Evolutionary conservation across 257 asterid species (phyloP), one percentile per base, ranked within the genome.

Genomic region (Voacanga thouarsii): DNA sequence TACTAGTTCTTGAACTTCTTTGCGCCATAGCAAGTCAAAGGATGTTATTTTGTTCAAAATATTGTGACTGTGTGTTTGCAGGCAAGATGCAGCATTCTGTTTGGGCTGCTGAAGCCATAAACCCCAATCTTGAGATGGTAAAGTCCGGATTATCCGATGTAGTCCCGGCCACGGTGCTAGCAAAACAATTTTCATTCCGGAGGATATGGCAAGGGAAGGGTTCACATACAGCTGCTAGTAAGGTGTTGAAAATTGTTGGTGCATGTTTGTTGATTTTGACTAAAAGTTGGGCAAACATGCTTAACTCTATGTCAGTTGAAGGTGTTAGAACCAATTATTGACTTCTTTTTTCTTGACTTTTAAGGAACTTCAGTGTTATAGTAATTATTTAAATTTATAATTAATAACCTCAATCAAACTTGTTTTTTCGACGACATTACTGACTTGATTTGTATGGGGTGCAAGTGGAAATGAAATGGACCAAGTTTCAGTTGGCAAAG

Each of bases 201-300:
- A 87, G 94, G 88, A 91, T 93, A 89, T 95, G 98, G 98, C 98
- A 91, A 85, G 97, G 98, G 86, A 95, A 90, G 87, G 97, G 90
- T 57, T 90, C 97, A 80, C 92, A 89, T 76, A 83, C 86, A 61
- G 92, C 99, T 85, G 94, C 98, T 87, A 89, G 88, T 85, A 90
- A 95, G 99, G 99, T 93, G 89, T 81, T 78, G 71, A 69, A 81
- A 65, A 79, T 81, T 86, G 43, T 74, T 82, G 68, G 76, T 23
- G 30, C n/a, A 72, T 81, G 61, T 77, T 82, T 78, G 78, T 61
- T 82, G 75, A 82, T 59, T 78, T 81, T 69, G 69, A 37, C 72
- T 71, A 30, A 14, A 44, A 41, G 72, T 45, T 53, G 57, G n/a
- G 8, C 41, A 10, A 71, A 16, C 33, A 57, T 71, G 39, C 26